These are phyloP conservation scores for Puccinia triticina DNA, from an alignment of 1,284 basidiomycete species.

Conservation along the genomic window DNA sequence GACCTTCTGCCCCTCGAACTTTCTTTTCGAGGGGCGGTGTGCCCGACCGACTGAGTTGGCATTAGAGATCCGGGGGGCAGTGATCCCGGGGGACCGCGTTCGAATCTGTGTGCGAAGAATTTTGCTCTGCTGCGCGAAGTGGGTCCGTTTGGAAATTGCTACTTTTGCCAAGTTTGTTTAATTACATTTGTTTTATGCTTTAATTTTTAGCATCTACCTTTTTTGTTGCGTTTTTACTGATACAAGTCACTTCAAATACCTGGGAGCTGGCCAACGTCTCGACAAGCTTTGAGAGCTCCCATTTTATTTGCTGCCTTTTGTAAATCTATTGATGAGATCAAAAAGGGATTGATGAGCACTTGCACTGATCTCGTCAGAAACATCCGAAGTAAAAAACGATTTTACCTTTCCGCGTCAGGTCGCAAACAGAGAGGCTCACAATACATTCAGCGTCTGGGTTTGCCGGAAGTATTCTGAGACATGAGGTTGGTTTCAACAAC, in stretches of 20 bases:
- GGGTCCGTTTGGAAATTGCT: no score
- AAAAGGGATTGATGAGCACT: neutral
- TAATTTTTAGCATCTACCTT: no score
- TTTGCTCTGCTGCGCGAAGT: no score
- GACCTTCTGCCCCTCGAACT: no score
- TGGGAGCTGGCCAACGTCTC: constrained; percentile 4
- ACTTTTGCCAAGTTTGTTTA: no score
- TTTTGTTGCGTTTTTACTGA: neutral
- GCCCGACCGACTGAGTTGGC: no score
- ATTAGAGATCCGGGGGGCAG: no score
- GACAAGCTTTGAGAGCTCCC: constrained; percentile 5
- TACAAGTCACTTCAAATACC: neutral
- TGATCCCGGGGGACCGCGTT: no score
- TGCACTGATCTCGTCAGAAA: neutral
- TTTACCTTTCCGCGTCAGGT: constrained; percentile 49
- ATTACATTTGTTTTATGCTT: no score
- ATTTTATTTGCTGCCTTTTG: constrained; percentile 4
- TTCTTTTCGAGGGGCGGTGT: no score
- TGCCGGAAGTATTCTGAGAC: constrained; percentile 30
- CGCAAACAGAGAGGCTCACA: constrained; percentile 49
- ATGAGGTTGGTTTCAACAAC: neutral
- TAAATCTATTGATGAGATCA: neutral
- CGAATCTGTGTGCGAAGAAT: no score
- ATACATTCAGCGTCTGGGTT: constrained; percentile 49
- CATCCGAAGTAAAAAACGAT: neutral